Conservation (phyloP, 2,329 filamentous ascomycete genomes). For the Alternaria incomplexa region DNA sequence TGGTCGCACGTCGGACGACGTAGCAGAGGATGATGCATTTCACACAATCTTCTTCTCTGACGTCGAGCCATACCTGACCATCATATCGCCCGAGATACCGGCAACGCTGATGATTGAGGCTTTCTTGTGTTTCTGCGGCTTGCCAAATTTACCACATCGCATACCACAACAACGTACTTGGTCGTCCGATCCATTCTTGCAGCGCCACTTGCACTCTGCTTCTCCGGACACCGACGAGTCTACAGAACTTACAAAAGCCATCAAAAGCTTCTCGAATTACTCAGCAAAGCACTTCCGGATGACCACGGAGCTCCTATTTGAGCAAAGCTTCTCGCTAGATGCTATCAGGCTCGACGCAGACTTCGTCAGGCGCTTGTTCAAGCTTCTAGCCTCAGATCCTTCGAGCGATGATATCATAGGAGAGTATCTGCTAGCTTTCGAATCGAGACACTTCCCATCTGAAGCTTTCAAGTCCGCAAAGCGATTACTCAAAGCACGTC, state of each 20-base stretch:
- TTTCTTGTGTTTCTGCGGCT: conserved; percentile 58
- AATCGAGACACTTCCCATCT: conserved; percentile 61
- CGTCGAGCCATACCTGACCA: conserved; percentile 67
- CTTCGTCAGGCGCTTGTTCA: conserved; percentile 54
- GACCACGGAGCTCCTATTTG: conserved; percentile 35
- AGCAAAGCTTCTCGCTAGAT: conserved; percentile 26
- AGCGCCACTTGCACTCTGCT: conserved; percentile 37
- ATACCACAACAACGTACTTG: conserved; percentile 43
- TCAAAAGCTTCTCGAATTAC: conserved; percentile 15
- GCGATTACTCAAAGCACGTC: conserved; percentile 70
- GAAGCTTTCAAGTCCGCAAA: conserved; percentile 74
- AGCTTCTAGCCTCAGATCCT: conserved; percentile 58
- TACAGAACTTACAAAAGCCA: conserved; percentile 1
- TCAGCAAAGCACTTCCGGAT: conserved; percentile 24
- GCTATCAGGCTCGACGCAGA: conserved; percentile 10
- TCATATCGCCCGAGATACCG: conserved; percentile 45
- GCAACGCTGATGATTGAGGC: conserved; percentile 66
- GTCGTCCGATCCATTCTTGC: conserved; percentile 62
- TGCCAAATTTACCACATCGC: conserved; percentile 58
- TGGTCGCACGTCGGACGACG: conserved; percentile 76
- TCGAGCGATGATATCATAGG: conserved; percentile 59
- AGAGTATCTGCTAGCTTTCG: conserved; percentile 73
- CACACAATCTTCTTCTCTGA: conserved; percentile 82
- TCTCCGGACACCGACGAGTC: conserved; percentile 10
- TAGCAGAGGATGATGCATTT: conserved; percentile 80